Evolutionary conservation across 2,329 filamentous ascomycete genomes (phyloP).

Genomic region (Trematosphaeria pertusa): DNA sequence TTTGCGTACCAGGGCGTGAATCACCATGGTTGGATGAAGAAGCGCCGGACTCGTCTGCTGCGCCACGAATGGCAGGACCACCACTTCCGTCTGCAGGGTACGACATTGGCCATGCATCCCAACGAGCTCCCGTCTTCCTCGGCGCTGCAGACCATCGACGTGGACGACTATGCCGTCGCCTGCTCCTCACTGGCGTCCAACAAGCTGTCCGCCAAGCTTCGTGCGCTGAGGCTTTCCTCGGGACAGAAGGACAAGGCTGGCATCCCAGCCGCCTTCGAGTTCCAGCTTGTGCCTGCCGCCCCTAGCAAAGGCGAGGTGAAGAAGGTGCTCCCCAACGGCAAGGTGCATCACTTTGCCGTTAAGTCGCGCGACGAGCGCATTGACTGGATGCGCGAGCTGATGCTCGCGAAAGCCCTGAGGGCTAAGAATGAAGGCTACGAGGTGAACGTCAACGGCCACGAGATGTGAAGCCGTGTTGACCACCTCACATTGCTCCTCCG

Average conservation of each 20-base stretch:
- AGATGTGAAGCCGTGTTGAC: conserved; percentile 24
- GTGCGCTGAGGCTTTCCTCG: conserved; percentile 68
- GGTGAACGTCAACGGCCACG: conserved; percentile 75
- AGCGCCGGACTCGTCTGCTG: conserved; percentile 86
- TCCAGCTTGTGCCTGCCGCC: conserved; percentile 81
- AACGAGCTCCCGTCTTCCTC: conserved; percentile 62
- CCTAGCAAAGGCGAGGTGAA: conserved; percentile 49
- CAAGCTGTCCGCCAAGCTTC: conserved; percentile 88
- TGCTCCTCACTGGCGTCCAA: conserved; percentile 80
- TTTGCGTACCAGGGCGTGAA: conserved; percentile 60
- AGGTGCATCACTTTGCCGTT: conserved; percentile 94
- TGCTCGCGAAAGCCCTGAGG: conserved; percentile 86
- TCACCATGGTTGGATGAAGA: conserved; percentile 90
- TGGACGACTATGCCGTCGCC: conserved; percentile 86
- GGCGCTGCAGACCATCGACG: conserved; percentile 80
- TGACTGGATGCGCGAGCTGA: conserved; percentile 95
- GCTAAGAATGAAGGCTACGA: conserved; percentile 85
- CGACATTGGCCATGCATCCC: conserved; percentile 70
- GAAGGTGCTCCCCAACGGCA: conserved; percentile 59
- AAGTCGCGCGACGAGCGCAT: conserved; percentile 87
- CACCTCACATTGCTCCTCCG: too few species aligned
- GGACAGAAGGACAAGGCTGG: conserved; percentile 62
- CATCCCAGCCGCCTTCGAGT: conserved; percentile 73
- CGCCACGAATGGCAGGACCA: conserved; percentile 94
- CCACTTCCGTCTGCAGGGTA: conserved; percentile 80